Evolutionary conservation across 805 yeast genomes (phyloP).

Genomic region (Pichia deserticola): DNA sequence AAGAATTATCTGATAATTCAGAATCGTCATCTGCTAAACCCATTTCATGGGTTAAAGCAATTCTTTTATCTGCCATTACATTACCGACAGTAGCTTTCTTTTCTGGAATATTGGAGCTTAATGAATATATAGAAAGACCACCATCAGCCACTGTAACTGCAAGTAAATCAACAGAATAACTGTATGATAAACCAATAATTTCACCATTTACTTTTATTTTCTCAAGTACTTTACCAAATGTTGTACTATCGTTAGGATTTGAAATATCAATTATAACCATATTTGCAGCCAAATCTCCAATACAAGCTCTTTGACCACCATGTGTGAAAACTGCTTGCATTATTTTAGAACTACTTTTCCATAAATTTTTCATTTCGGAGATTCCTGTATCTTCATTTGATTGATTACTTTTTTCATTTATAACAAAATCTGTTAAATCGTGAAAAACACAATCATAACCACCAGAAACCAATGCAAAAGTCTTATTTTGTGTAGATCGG

Average conservation of each 20-base stretch:
- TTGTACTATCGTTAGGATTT: slow-evolving; percentile 24
- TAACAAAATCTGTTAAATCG: slow-evolving; percentile 21
- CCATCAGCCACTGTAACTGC: slow-evolving; percentile 58
- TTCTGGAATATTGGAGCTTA: slow-evolving; percentile 47
- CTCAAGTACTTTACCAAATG: slow-evolving; percentile 27
- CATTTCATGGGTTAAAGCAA: slow-evolving; percentile 12
- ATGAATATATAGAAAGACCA: slow-evolving; percentile 45
- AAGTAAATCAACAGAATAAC: slow-evolving; percentile 46
- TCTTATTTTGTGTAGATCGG: slow-evolving; percentile 14
- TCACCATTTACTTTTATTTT: slow-evolving; percentile 43
- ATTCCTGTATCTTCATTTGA: not conserved
- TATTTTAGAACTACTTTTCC: slow-evolving; percentile 19
- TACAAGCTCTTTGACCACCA: slow-evolving; percentile 47
- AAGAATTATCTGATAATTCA: slow-evolving; percentile 31
- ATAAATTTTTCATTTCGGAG: slow-evolving; percentile 2
- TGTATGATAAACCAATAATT: slow-evolving; percentile 48
- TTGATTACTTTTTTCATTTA: not conserved
- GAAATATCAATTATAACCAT: slow-evolving; percentile 41
- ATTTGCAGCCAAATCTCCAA: slow-evolving; percentile 64
- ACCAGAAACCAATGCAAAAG: slow-evolving; percentile 33
- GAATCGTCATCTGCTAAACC: slow-evolving; percentile 20
- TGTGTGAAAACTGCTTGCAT: slow-evolving; percentile 53
- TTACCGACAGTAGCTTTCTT: slow-evolving; percentile 38
- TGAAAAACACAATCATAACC: slow-evolving; percentile 31
- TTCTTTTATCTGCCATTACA: slow-evolving; percentile 32